phyloP scores from a whole-genome alignment of 2,329 filamentous ascomycete species.

The Aspergillus sp. region DNA sequence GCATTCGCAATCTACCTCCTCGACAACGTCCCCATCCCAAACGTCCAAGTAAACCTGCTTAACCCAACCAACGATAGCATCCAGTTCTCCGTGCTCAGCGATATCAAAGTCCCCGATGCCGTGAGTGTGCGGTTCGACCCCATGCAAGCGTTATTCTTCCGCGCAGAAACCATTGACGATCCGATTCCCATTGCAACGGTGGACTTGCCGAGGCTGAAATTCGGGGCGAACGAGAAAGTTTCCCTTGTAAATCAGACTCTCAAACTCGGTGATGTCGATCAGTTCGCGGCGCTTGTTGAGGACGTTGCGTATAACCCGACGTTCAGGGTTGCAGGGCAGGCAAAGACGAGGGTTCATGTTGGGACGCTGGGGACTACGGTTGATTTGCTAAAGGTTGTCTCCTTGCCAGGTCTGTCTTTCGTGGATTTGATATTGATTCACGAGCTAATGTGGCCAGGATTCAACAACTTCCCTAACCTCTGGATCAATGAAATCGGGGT shows the following conservation, averaged over 20 bases:
- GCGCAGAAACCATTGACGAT: neutral
- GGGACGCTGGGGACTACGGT: neutral
- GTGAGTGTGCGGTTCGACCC: neutral
- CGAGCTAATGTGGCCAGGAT: neutral
- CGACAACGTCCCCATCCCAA: slow-evolving; percentile 5
- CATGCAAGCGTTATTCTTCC: slow-evolving; percentile 6
- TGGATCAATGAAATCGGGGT: slow-evolving; percentile 2
- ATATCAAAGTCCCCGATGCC: slow-evolving; percentile 5
- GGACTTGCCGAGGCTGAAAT: neutral
- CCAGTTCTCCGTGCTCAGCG: slow-evolving; percentile 7
- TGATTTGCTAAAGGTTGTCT: slow-evolving; percentile 5
- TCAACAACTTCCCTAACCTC: slow-evolving; percentile 6
- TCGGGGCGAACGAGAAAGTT: neutral
- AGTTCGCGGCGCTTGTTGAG: slow-evolving; percentile 6
- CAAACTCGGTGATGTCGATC: neutral
- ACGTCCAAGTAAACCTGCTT: slow-evolving; percentile 1
- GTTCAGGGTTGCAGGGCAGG: slow-evolving; percentile 2
- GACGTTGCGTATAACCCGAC: slow-evolving; percentile 5
- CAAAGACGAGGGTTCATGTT: neutral
- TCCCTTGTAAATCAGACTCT: neutral
- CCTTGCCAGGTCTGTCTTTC: neutral
- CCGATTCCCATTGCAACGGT: slow-evolving; percentile 5
- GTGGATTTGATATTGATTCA: too few species aligned
- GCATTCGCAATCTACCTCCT: slow-evolving; percentile 10
- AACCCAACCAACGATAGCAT: slow-evolving; percentile 12